phyloP scores from a whole-genome alignment of 2,329 filamentous ascomycete species.

The Aspergillus brasiliensis region DNA sequence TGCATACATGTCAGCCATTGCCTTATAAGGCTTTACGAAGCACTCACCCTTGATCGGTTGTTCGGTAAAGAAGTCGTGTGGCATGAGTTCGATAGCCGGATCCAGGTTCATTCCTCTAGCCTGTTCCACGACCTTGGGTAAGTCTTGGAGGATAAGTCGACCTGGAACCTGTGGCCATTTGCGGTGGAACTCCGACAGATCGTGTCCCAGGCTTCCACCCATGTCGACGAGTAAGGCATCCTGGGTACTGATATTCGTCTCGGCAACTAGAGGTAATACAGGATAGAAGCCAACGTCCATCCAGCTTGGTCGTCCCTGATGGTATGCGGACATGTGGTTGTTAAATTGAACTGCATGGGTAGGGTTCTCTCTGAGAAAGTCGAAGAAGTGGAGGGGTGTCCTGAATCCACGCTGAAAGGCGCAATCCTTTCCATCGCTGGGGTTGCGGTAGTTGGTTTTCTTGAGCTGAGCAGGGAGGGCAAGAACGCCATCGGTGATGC shows the following conservation, averaged over 20 bases:
- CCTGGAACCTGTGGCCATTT: slow-evolving; percentile 45
- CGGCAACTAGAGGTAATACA: slow-evolving; percentile 24
- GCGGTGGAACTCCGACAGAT: slow-evolving; percentile 40
- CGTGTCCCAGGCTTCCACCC: slow-evolving; percentile 47
- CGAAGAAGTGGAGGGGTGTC: slow-evolving; percentile 33
- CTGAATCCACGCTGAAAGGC: slow-evolving; percentile 31
- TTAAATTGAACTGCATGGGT: slow-evolving; percentile 26
- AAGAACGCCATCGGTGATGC: slow-evolving; percentile 26
- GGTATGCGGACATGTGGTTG: slow-evolving; percentile 32
- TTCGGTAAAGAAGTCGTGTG: slow-evolving; percentile 51
- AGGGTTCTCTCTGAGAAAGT: slow-evolving; percentile 26
- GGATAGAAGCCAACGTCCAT: slow-evolving; percentile 36
- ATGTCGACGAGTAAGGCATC: slow-evolving; percentile 46
- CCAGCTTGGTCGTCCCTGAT: slow-evolving; percentile 32
- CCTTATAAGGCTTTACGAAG: background rate
- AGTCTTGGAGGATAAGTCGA: slow-evolving; percentile 53
- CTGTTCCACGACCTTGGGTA: slow-evolving; percentile 39
- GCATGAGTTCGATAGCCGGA: slow-evolving; percentile 34
- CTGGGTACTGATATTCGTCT: background rate
- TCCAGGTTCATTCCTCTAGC: slow-evolving; percentile 18
- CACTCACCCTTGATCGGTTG: slow-evolving; percentile 49
- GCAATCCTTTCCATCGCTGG: slow-evolving; percentile 26
- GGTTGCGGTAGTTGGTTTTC: slow-evolving; percentile 30
- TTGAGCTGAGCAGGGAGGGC: slow-evolving; percentile 30
- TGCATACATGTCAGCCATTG: background rate